Percentiles rank a stretch among this genome's conserved stretches.
Conservation (phyloP, 495 filamentous ascomycete species). For the Geopyxis carbonaria region DNA sequence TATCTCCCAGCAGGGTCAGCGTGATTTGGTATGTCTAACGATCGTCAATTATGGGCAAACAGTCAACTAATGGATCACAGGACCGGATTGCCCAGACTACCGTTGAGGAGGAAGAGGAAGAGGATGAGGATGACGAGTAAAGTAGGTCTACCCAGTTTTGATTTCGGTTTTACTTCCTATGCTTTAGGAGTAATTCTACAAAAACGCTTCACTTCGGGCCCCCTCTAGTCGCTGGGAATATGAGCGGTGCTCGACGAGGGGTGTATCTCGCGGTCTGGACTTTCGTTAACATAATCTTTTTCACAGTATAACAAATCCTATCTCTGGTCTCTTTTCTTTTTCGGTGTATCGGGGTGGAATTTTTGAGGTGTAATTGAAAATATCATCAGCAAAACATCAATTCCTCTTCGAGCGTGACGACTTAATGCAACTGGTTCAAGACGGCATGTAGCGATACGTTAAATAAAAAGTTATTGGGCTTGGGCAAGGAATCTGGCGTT, state of each 20-base stretch:
- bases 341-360: no score
- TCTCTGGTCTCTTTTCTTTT: no score
- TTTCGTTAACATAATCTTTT: conserved; percentile 10
- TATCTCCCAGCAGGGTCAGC: conserved; percentile 91
- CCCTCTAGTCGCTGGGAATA: conserved; percentile 27
- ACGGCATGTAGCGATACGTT: no score
- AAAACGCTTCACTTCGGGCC: conserved; percentile 14
- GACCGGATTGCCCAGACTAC: conserved; percentile 55
- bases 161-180: neutral
- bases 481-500: no score
- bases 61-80: no score
- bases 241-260: conserved; percentile 26
- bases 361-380: no score
- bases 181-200: neutral
- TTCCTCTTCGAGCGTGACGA: no score
- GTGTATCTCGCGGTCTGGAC: conserved; percentile 21
- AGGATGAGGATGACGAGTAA: conserved; percentile 46
- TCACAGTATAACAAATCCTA: no score
- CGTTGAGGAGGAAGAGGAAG: conserved; percentile 52
- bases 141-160: conserved; percentile 6
- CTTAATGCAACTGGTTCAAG: no score
- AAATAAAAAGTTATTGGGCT: no score
- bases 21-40: conserved; percentile 78
- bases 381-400: no score
- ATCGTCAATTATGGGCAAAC: conserved; percentile 10